These are phyloP conservation scores for Gonium pectorale DNA, from an alignment of 139 green algal genomes.

Conservation along the genomic window DNA sequence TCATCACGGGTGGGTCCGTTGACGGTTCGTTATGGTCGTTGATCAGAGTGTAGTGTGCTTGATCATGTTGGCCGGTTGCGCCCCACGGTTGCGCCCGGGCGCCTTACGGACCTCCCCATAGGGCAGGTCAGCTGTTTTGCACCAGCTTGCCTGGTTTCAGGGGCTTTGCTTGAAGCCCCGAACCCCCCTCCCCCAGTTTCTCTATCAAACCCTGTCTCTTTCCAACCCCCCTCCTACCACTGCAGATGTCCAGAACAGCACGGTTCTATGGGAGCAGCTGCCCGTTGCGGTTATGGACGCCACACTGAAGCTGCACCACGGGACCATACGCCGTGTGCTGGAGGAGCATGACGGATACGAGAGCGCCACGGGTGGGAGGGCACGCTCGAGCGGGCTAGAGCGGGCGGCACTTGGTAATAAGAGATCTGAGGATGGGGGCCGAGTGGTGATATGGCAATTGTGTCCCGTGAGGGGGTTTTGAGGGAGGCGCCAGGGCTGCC, in stretches of 20 bases:
- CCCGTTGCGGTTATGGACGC: slow-evolving; percentile 21
- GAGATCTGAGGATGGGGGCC: neutral
- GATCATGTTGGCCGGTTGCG: too few relatives aligned
- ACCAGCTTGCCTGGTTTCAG: too few relatives aligned
- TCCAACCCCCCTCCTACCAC: neutral
- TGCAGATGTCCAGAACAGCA: slow-evolving; percentile 41
- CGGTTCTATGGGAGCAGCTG: slow-evolving; percentile 36
- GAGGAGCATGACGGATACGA: slow-evolving; percentile 31
- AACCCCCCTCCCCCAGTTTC: too few relatives aligned
- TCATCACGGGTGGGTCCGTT: slow-evolving; percentile 26
- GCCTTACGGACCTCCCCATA: too few relatives aligned
- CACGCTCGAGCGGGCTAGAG: too few relatives aligned
- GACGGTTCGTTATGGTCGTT: neutral
- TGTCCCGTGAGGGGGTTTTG: neutral
- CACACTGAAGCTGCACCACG: slow-evolving; percentile 33
- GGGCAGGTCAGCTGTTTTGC: too few relatives aligned
- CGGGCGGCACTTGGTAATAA: too few relatives aligned
- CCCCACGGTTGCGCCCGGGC: too few relatives aligned
- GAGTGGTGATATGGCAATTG: neutral
- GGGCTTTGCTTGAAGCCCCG: neutral
- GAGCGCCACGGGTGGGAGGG: slow-evolving; percentile 1
- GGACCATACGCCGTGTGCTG: slow-evolving; percentile 15
- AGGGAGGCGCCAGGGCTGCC: too few relatives aligned
- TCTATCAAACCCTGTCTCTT: too few relatives aligned
- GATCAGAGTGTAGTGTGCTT: neutral